Percentiles rank a stretch among this genome's conserved stretches.
These are phyloP conservation scores for Ilyonectria robusta DNA, from an alignment of 2,329 filamentous ascomycete genomes.

Conservation along the genomic window DNA sequence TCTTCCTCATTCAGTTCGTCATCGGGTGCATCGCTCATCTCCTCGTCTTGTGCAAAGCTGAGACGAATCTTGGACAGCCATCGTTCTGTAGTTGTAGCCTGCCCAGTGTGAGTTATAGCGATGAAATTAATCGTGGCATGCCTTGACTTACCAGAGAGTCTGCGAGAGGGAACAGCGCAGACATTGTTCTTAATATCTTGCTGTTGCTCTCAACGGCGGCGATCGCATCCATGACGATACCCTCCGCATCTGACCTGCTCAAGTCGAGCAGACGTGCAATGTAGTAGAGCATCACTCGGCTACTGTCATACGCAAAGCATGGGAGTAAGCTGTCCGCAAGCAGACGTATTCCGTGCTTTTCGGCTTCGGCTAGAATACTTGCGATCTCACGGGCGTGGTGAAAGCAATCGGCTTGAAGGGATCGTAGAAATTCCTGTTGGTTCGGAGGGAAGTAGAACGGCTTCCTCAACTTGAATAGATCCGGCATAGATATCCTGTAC, in stretches of 20 bases:
- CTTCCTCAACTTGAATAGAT: constrained; percentile 60
- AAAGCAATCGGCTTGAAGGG: constrained; percentile 56
- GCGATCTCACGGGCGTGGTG: constrained; percentile 57
- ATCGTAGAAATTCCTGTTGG: constrained; percentile 54
- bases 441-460: constrained; percentile 57
- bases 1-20: constrained; percentile 33
- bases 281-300: constrained; percentile 63
- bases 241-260: constrained; percentile 51
- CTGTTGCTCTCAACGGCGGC: constrained; percentile 58
- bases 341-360: constrained; percentile 57
- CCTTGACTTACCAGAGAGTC: constrained; percentile 54
- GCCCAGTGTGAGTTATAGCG: constrained; percentile 5
- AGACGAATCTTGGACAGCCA: constrained; percentile 57
- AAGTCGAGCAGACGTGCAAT: constrained; percentile 60
- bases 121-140: too few relatives aligned
- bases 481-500: constrained; percentile 62
- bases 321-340: constrained; percentile 61
- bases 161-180: constrained; percentile 56
- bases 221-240: constrained; percentile 56
- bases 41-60: constrained; percentile 46
- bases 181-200: constrained; percentile 55
- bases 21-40: constrained; percentile 45
- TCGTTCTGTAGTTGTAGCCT: constrained; percentile 57
- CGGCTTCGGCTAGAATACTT: constrained; percentile 56
- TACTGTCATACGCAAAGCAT: constrained; percentile 63